These are phyloP conservation scores for Cynara cardunculus DNA, from an alignment of 129 eudicot species.

Conservation along the genomic window DNA sequence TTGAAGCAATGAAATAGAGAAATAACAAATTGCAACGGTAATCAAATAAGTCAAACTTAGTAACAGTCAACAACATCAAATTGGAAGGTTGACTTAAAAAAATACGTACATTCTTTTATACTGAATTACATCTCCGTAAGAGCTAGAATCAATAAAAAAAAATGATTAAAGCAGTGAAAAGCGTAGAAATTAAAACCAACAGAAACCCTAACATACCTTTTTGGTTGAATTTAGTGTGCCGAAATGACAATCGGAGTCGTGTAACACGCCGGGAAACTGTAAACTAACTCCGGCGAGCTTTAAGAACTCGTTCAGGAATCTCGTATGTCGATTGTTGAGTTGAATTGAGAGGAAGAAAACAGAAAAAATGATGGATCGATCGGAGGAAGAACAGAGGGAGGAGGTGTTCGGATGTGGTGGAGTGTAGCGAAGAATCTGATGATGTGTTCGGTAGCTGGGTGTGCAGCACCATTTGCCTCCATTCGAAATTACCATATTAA, in stretches of 20 bases:
- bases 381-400: constrained; percentile 11
- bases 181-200: not conserved
- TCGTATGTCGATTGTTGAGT: not conserved
- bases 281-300: constrained; percentile 11
- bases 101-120: not conserved
- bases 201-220: constrained; percentile 19
- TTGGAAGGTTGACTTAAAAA: constrained; percentile 5
- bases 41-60: not conserved
- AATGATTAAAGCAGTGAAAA: not conserved
- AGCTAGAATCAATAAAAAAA: not conserved
- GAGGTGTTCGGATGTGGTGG: constrained; percentile 5
- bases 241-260: constrained; percentile 10
- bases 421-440: constrained; percentile 15
- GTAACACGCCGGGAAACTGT: not conserved
- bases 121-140: constrained; percentile 4
- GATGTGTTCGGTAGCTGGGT: constrained; percentile 13
- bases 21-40: not conserved
- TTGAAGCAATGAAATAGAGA: not conserved
- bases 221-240: not conserved
- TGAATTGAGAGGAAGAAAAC: not conserved
- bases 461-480: not conserved
- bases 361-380: not conserved
- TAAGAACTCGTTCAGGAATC: not conserved
- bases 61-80: constrained; percentile 2
- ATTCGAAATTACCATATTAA: not conserved